Evolutionary conservation across 495 filamentous ascomycete species (phyloP).

Genomic region (Xylaria acuta): DNA sequence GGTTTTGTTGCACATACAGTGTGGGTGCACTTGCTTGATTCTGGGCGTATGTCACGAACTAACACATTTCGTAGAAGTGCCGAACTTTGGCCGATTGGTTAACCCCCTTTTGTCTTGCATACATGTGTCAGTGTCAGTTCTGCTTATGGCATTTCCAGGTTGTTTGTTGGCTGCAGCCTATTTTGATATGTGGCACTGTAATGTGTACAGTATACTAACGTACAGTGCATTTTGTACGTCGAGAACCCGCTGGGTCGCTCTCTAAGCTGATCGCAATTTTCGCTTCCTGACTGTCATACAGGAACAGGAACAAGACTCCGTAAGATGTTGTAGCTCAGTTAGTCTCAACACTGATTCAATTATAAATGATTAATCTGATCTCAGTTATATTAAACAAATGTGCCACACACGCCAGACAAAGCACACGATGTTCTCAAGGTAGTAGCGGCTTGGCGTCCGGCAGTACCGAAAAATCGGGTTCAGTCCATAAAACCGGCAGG

Average conservation of each 20-base stretch:
- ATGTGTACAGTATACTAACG: not conserved
- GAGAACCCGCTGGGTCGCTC: not conserved
- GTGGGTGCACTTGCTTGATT: not conserved
- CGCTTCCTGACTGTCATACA: not conserved
- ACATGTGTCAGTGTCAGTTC: not conserved
- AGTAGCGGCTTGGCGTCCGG: not conserved
- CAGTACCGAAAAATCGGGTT: conserved; percentile 17
- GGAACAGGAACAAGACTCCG: not conserved
- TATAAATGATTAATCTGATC: not conserved
- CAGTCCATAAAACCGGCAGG: not conserved
- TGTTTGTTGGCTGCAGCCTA: not conserved
- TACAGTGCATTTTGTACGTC: not conserved
- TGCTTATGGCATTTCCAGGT: not conserved
- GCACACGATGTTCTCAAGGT: not conserved
- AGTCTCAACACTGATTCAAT: not conserved
- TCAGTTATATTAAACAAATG: not conserved
- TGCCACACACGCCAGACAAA: not conserved
- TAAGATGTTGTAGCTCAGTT: not conserved
- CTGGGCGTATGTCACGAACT: too few species aligned
- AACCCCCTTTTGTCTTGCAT: not conserved
- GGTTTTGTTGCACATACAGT: not conserved
- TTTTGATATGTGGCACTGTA: not conserved
- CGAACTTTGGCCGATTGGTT: not conserved
- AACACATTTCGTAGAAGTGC: not conserved
- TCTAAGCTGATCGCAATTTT: not conserved